Conservation (phyloP, 164 flowering plant genomes). For the Protea cynaroides region DNA sequence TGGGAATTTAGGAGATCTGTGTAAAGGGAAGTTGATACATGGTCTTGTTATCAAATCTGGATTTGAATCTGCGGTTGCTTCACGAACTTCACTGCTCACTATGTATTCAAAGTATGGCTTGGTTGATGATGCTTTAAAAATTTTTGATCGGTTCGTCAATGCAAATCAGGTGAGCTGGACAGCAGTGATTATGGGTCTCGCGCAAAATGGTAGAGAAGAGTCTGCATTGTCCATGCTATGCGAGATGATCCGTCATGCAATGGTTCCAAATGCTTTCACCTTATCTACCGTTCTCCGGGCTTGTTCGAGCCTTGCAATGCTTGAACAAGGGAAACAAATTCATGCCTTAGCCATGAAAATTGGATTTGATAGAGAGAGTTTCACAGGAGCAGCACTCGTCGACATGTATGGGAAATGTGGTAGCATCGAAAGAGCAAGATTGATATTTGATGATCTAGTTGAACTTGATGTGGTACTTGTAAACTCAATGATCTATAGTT, state of each 20-base stretch:
- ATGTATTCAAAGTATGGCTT: conserved; percentile 58
- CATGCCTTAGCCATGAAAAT: conserved; percentile 30
- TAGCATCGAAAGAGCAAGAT: conserved; percentile 28
- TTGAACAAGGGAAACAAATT: conserved; percentile 38
- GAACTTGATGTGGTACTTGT: conserved; percentile 30
- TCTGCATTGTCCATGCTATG: conserved; percentile 32
- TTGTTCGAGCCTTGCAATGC: conserved; percentile 44
- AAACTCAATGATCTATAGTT: conserved; percentile 44
- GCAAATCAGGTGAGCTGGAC: conserved; percentile 61
- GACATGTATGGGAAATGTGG: conserved; percentile 55
- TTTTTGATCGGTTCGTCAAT: conserved; percentile 28
- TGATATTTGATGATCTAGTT: conserved; percentile 27
- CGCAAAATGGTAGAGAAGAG: conserved; percentile 49
- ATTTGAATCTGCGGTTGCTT: conserved; percentile 28
- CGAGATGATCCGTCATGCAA: conserved; percentile 32
- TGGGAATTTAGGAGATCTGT: conserved; percentile 32
- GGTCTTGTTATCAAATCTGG: conserved; percentile 37
- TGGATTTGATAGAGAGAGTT: conserved; percentile 27
- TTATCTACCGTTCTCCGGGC: conserved; percentile 40
- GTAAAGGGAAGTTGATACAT: conserved; percentile 41
- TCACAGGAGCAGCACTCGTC: conserved; percentile 35
- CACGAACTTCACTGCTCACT: conserved; percentile 51
- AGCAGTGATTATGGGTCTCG: conserved; percentile 44
- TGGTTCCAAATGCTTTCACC: conserved; percentile 42
- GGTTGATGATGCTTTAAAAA: conserved; percentile 36